Evolutionary conservation across 2,329 filamentous ascomycete genomes (phyloP).

Genomic region (Westerdykella sp.): DNA sequence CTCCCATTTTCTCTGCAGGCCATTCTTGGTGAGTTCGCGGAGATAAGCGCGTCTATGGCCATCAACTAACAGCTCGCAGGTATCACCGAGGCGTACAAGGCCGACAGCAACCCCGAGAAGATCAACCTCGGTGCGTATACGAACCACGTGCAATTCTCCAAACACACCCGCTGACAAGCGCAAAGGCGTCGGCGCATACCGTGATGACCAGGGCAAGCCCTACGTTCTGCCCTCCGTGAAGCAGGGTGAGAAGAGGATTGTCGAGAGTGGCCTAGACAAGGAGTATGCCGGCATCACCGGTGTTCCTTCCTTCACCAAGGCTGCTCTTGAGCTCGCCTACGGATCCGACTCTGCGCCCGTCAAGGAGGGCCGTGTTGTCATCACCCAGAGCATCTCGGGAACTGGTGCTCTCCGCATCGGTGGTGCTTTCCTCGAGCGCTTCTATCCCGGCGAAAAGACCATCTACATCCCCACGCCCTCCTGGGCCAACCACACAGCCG

Average conservation of each 20-base stretch:
- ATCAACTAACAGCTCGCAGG: constrained; percentile 43
- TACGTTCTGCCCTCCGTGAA: constrained; percentile 94
- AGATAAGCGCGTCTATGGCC: constrained; percentile 6
- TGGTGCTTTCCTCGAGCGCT: constrained; percentile 84
- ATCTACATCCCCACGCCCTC: constrained; percentile 95
- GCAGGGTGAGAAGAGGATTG: constrained; percentile 79
- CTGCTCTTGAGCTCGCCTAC: constrained; percentile 86
- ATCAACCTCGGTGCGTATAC: constrained; percentile 77
- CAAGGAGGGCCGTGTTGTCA: constrained; percentile 68
- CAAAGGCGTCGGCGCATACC: constrained; percentile 95
- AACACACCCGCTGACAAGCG: constrained; percentile 14
- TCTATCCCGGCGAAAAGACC: constrained; percentile 86
- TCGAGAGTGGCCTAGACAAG: constrained; percentile 77
- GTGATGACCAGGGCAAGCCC: constrained; percentile 95
- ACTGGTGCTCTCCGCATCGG: constrained; percentile 94
- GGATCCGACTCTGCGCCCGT: constrained; percentile 72
- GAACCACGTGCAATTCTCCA: neutral
- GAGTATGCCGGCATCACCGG: constrained; percentile 98
- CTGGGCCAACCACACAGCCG: constrained; percentile 96
- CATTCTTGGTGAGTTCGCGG: constrained; percentile 60
- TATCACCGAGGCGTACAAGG: constrained; percentile 99
- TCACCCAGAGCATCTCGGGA: constrained; percentile 97
- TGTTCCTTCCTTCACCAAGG: constrained; percentile 87
- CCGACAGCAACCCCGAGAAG: constrained; percentile 87
- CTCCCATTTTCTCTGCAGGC: constrained; percentile 48